Conservation (phyloP, 306 rosid species). For the Albizia julibrissin region DNA sequence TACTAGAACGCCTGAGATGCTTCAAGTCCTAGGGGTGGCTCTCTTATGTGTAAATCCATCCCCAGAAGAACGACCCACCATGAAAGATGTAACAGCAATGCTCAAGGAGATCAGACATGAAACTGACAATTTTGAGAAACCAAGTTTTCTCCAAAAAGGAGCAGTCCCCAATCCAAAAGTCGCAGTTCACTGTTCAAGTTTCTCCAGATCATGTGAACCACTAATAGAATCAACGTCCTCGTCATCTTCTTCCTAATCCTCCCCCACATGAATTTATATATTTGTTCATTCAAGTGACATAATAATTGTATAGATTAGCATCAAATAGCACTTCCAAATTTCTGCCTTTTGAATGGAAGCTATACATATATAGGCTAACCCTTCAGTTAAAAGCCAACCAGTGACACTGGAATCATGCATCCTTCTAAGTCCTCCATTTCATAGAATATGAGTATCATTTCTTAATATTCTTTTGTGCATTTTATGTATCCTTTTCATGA, state of each 20-base stretch:
- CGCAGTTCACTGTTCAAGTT: slow-evolving; percentile 78
- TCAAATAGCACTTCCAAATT: slow-evolving; percentile 13
- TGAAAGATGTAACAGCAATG: slow-evolving; percentile 93
- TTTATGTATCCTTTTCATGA: neutral
- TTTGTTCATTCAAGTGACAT: slow-evolving; percentile 38
- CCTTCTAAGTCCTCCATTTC: slow-evolving; percentile 23
- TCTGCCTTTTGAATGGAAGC: neutral
- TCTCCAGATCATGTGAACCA: slow-evolving; percentile 87
- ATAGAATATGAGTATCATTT: slow-evolving; percentile 1
- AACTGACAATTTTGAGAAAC: slow-evolving; percentile 67
- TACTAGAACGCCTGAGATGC: slow-evolving; percentile 85
- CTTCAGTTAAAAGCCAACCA: slow-evolving; percentile 22
- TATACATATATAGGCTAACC: slow-evolving; percentile 22
- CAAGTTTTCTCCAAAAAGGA: slow-evolving; percentile 50
- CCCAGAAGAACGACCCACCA: slow-evolving; percentile 85
- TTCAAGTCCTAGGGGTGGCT: slow-evolving; percentile 93
- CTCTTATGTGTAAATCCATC: slow-evolving; percentile 75
- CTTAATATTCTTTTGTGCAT: neutral
- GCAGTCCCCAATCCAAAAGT: slow-evolving; percentile 51
- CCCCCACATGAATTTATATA: slow-evolving; percentile 30
- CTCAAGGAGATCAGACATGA: slow-evolving; percentile 81
- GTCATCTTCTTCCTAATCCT: slow-evolving; percentile 45
- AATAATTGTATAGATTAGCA: slow-evolving; percentile 51
- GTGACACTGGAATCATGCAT: slow-evolving; percentile 19
- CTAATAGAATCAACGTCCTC: slow-evolving; percentile 71